Evolutionary conservation across 805 yeast species (phyloP).

Genomic region (Zygosaccharomyces siamensis): DNA sequence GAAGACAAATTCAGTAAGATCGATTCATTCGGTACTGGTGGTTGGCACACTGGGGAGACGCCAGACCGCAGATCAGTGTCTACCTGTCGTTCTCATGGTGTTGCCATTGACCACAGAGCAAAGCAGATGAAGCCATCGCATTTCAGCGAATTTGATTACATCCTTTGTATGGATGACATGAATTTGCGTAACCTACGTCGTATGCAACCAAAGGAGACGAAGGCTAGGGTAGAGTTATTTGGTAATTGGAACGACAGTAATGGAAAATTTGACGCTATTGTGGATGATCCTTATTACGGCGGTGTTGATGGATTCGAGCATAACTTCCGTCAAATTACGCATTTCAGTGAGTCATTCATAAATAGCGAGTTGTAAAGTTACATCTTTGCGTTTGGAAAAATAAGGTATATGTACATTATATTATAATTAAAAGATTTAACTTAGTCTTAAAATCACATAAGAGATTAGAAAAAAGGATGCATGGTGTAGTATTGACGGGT

Average conservation of each 20-base stretch:
- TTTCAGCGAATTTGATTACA: conserved; percentile 57
- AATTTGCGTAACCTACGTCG: conserved; percentile 49
- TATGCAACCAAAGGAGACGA: conserved; percentile 47
- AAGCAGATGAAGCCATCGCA: conserved; percentile 56
- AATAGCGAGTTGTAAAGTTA: conserved; percentile 39
- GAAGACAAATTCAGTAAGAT: conserved; percentile 45
- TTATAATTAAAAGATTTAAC: conserved; percentile 4
- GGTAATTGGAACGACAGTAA: conserved; percentile 70
- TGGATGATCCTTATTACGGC: conserved; percentile 92
- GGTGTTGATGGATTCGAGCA: conserved; percentile 77
- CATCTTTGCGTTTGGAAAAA: neutral
- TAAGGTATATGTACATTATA: conserved; percentile 8
- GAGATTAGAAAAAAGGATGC: conserved; percentile 1
- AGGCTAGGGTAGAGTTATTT: conserved; percentile 55
- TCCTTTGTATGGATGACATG: conserved; percentile 67
- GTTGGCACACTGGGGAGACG: conserved; percentile 74
- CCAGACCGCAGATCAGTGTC: conserved; percentile 74
- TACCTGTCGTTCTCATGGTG: conserved; percentile 65
- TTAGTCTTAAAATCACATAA: neutral
- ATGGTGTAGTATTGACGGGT: conserved; percentile 3
- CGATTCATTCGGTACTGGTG: conserved; percentile 88
- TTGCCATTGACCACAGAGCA: conserved; percentile 69
- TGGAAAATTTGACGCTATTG: conserved; percentile 47
- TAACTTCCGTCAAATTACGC: conserved; percentile 68
- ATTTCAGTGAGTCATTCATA: conserved; percentile 70